Percentiles rank a stretch among this genome's conserved stretches.
Evolutionary conservation across 2,329 filamentous ascomycete species (phyloP).

Genomic region (Xylariaceae sp.): DNA sequence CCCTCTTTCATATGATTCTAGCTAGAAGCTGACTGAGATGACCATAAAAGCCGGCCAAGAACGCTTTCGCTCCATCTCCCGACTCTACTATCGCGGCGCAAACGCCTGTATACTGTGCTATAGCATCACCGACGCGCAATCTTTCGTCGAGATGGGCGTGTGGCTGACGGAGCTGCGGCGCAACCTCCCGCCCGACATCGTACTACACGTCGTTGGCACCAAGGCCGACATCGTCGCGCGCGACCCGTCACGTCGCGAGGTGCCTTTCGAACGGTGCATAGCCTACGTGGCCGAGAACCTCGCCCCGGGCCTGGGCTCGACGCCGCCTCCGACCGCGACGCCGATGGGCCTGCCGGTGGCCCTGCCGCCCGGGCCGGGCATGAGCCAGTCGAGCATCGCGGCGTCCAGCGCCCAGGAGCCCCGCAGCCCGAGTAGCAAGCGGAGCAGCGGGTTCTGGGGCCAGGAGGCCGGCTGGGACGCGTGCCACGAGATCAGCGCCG

Average conservation of each 20-base stretch:
- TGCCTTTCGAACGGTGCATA: conserved; percentile 94
- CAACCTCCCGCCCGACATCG: conserved; percentile 75
- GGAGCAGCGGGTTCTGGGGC: conserved; percentile 81
- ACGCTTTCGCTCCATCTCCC: conserved; percentile 90
- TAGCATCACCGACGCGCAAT: conserved; percentile 83
- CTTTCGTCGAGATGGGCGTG: conserved; percentile 88
- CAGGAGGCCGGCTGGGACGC: conserved; percentile 95
- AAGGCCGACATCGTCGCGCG: conserved; percentile 88
- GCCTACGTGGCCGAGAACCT: conserved; percentile 93
- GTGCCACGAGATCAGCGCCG: conserved; percentile 94
- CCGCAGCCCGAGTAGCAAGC: conserved; percentile 63
- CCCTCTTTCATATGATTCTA: background rate
- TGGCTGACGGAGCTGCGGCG: conserved; percentile 86
- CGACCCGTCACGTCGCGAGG: conserved; percentile 76
- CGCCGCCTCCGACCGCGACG: conserved; percentile 67
- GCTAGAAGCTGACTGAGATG: conserved; percentile 14
- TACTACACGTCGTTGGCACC: conserved; percentile 93
- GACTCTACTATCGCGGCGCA: conserved; percentile 94
- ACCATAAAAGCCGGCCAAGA: conserved; percentile 74
- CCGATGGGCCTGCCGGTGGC: conserved; percentile 37
- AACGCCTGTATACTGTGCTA: conserved; percentile 95
- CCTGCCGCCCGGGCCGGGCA: conserved; percentile 32
- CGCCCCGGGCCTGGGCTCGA: conserved; percentile 68
- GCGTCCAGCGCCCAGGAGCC: conserved; percentile 50
- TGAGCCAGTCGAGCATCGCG: conserved; percentile 39